Evolutionary conservation across 2,329 filamentous ascomycete genomes (phyloP).

Genomic region (Exophiala sp.): DNA sequence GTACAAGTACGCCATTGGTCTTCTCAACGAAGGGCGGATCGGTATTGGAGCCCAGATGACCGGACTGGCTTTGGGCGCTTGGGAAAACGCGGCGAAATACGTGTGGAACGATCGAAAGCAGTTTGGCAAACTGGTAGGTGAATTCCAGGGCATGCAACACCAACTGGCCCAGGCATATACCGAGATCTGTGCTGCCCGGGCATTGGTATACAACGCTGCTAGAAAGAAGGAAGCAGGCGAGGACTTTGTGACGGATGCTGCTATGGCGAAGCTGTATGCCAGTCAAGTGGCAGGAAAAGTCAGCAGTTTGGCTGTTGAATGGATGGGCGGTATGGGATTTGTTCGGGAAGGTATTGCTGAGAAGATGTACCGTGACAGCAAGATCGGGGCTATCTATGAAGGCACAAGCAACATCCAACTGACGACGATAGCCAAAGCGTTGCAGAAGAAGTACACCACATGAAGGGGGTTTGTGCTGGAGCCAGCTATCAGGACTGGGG

Average conservation of each 20-base stretch:
- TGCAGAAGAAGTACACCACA: constrained; percentile 63
- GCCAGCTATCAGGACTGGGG: background rate
- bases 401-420: constrained; percentile 66
- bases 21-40: constrained; percentile 94
- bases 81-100: constrained; percentile 89
- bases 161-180: constrained; percentile 94
- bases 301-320: constrained; percentile 81
- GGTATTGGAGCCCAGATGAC: constrained; percentile 99
- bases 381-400: constrained; percentile 97
- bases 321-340: constrained; percentile 99
- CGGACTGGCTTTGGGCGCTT: constrained; percentile 85
- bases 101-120: constrained; percentile 98
- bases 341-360: constrained; percentile 92
- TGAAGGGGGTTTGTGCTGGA: constrained; percentile 30
- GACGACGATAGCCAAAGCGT: constrained; percentile 62
- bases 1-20: constrained; percentile 94
- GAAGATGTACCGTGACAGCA: constrained; percentile 96
- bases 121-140: constrained; percentile 86
- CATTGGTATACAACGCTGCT: constrained; percentile 90
- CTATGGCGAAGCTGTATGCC: constrained; percentile 95
- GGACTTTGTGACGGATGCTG: constrained; percentile 90
- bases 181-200: constrained; percentile 85
- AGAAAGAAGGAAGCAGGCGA: constrained; percentile 97
- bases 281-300: constrained; percentile 89
- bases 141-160: constrained; percentile 99